A percentile compares a stretch with the other conserved stretches of the same genome.
phyloP scores from a whole-genome alignment of 306 rosid genomes.

The Cajanus cajan region DNA sequence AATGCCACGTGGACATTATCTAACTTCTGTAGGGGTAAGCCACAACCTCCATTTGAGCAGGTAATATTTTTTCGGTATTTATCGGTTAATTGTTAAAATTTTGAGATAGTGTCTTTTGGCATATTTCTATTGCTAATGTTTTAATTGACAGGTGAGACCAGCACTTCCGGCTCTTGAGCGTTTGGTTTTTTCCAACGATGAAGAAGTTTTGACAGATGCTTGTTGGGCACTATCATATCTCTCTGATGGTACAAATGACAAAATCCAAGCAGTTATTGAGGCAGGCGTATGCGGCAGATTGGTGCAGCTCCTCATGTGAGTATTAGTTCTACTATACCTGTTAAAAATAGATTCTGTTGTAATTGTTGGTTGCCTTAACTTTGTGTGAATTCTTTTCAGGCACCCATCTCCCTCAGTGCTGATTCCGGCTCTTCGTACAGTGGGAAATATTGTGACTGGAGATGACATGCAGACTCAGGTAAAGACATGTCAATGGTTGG shows the following conservation, averaged over 20 bases:
- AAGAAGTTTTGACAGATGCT: constrained; percentile 78
- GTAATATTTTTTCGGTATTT: constrained; percentile 31
- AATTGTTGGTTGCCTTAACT: background rate
- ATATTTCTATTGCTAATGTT: background rate
- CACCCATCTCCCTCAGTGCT: constrained; percentile 74
- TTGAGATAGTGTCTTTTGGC: background rate
- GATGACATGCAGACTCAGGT: constrained; percentile 91
- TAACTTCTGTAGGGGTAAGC: constrained; percentile 88
- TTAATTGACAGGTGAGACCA: constrained; percentile 60
- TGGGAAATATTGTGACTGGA: constrained; percentile 86
- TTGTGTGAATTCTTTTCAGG: constrained; percentile 37
- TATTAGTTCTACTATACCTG: background rate
- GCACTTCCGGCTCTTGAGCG: constrained; percentile 82
- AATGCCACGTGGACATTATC: constrained; percentile 88
- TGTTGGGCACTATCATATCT: constrained; percentile 86
- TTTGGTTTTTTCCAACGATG: constrained; percentile 66
- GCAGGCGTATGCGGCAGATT: constrained; percentile 65
- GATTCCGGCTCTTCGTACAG: constrained; percentile 79
- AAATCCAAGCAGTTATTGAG: constrained; percentile 82
- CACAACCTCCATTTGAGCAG: constrained; percentile 79
- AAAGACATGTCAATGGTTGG: constrained; percentile 9
- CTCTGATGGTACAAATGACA: constrained; percentile 74
- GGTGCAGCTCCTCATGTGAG: constrained; percentile 80
- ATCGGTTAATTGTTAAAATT: background rate
- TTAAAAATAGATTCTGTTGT: background rate